Conservation (phyloP, 78 protist species). For the Dictyostelium discoideum region dicty_2.7 NC_007089.4:4907501-4908000, state of each 20-base stretch:
- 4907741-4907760: neutral
- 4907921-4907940: slow-evolving; percentile 51
- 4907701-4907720: slow-evolving; percentile 62
- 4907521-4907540: slow-evolving; percentile 14
- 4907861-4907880: neutral
- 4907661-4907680: neutral
- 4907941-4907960: slow-evolving; percentile 14
- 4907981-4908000: neutral
- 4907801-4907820: neutral
- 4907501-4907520: slow-evolving; percentile 24
- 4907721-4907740: slow-evolving; percentile 40
- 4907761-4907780: slow-evolving; percentile 31
- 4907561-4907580: neutral
- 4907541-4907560: slow-evolving; percentile 26
- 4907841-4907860: neutral
- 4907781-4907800: slow-evolving; percentile 20
- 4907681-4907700: slow-evolving; percentile 29
- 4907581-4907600: neutral
- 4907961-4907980: neutral
- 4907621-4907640: neutral
- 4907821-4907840: slow-evolving; percentile 46
- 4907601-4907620: neutral
- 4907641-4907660: neutral
- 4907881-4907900: slow-evolving; percentile 5
- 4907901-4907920: slow-evolving; percentile 64